A percentile compares a stretch with the other conserved stretches of the same genome.
phyloP scores from a whole-genome alignment of 306 rosid species.

The Abrus precatorius region DNA sequence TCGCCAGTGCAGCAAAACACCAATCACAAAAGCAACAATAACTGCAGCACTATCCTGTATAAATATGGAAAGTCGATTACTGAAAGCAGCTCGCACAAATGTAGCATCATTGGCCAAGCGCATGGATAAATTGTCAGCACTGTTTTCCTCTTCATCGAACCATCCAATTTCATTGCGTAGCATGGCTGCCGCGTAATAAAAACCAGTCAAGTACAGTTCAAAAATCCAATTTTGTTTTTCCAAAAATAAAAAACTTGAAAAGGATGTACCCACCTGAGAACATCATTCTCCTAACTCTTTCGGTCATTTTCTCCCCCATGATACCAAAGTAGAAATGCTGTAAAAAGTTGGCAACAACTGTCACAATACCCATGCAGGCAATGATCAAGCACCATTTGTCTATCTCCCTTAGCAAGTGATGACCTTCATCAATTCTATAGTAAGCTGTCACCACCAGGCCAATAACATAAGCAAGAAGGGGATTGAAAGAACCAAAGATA shows the following conservation, averaged over 20 bases:
- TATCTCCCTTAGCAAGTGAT: constrained; percentile 64
- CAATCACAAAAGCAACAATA: constrained; percentile 93
- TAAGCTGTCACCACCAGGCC: constrained; percentile 89
- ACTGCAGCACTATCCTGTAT: constrained; percentile 99
- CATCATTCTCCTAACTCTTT: constrained; percentile 99
- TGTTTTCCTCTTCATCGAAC: constrained; percentile 97
- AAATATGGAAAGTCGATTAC: constrained; percentile 96
- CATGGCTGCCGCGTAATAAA: constrained; percentile 79
- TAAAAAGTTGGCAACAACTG: constrained; percentile 97
- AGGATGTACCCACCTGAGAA: constrained; percentile 77
- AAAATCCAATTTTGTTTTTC: neutral
- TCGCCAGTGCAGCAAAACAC: constrained; percentile 89
- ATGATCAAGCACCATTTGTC: constrained; percentile 96
- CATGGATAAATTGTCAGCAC: constrained; percentile 98
- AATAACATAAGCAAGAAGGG: constrained; percentile 96
- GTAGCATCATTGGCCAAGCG: constrained; percentile 99
- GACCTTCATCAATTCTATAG: constrained; percentile 55
- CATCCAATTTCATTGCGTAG: constrained; percentile 97
- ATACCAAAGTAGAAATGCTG: constrained; percentile 99
- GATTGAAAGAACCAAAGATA: constrained; percentile 98
- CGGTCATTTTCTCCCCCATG: constrained; percentile 99
- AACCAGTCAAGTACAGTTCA: constrained; percentile 51
- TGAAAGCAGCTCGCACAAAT: constrained; percentile 98
- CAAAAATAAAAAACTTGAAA: neutral
- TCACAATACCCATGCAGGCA: constrained; percentile 97